Evolutionary conservation across 1,284 basidiomycete species (phyloP).

Genomic region (Irpex rosettiformis): DNA sequence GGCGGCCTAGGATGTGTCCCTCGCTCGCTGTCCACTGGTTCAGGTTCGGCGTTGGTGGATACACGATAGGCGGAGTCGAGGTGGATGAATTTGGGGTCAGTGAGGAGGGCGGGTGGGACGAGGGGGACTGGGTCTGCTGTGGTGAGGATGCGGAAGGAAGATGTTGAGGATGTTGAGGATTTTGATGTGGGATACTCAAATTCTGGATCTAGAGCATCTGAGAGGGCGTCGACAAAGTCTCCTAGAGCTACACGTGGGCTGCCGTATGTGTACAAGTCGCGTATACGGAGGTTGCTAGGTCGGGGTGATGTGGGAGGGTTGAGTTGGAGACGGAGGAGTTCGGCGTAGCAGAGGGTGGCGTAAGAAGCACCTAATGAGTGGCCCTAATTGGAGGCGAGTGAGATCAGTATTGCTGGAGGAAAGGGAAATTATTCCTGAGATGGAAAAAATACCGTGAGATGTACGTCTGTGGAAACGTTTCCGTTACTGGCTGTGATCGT

Average conservation of each 20-base stretch:
- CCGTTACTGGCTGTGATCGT: neutral
- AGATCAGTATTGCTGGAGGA: neutral
- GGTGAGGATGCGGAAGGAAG: constrained; percentile 9
- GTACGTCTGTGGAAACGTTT: neutral
- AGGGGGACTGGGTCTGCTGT: constrained; percentile 10
- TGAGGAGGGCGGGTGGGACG: constrained; percentile 15
- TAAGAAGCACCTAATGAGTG: constrained; percentile 16
- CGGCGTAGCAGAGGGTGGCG: constrained; percentile 13
- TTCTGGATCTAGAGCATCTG: neutral
- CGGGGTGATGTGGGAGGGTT: neutral
- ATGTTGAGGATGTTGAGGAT: neutral
- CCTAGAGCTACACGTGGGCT: constrained; percentile 12
- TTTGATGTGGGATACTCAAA: constrained; percentile 2
- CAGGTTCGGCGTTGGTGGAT: neutral
- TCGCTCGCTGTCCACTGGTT: constrained; percentile 4
- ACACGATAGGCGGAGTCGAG: constrained; percentile 11
- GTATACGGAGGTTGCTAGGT: neutral
- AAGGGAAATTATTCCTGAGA: no score
- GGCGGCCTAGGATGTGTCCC: constrained; percentile 14
- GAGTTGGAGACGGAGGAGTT: constrained; percentile 11
- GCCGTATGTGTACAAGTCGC: constrained; percentile 15
- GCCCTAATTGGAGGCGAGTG: constrained; percentile 1
- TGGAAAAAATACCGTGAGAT: constrained; percentile 14
- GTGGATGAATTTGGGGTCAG: constrained; percentile 15
- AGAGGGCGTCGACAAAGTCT: constrained; percentile 13